phyloP scores from a whole-genome alignment of 2,329 filamentous ascomycete species.

The Drechslerella coelobrocha region DNA sequence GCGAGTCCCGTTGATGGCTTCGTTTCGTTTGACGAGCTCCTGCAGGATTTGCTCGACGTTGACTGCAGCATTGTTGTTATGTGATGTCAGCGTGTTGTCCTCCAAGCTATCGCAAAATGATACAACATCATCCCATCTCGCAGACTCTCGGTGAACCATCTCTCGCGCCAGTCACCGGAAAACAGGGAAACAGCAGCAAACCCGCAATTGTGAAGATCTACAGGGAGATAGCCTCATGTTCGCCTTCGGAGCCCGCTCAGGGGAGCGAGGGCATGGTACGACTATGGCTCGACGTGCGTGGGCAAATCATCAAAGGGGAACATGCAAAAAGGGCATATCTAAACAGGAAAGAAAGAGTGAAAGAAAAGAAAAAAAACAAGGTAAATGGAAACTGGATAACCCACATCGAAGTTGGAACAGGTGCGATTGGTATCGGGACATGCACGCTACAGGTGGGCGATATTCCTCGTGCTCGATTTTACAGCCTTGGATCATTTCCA shows the following conservation, averaged over 20 bases:
- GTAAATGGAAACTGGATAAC: conserved; percentile 6
- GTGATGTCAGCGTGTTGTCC: conserved; percentile 45
- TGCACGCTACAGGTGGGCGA: conserved; percentile 41
- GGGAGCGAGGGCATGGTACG: conserved; percentile 18
- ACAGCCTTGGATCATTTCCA: conserved; percentile 48
- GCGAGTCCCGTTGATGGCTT: conserved; percentile 41
- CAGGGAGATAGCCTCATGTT: neutral
- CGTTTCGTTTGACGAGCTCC: conserved; percentile 49
- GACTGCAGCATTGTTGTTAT: conserved; percentile 25
- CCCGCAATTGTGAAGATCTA: conserved; percentile 1
- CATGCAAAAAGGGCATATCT: conserved; percentile 7
- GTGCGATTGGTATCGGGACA: conserved; percentile 49
- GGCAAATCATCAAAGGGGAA: conserved; percentile 18
- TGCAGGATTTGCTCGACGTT: conserved; percentile 51
- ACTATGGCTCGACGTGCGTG: conserved; percentile 15
- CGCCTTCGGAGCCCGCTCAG: conserved; percentile 7
- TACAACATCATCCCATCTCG: conserved; percentile 32
- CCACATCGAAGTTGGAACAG: conserved; percentile 51
- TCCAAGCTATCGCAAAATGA: conserved; percentile 23
- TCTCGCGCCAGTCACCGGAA: conserved; percentile 4
- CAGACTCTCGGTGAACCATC: conserved; percentile 23
- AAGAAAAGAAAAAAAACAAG: conserved; percentile 35
- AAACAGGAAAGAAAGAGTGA: conserved; percentile 18
- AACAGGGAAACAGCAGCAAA: conserved; percentile 7
- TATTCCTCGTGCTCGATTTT: conserved; percentile 41